Evolutionary conservation across 805 yeast species (phyloP), one percentile per base, ranked within the genome.

Genomic region (Saccharomycopsis sp.): DNA sequence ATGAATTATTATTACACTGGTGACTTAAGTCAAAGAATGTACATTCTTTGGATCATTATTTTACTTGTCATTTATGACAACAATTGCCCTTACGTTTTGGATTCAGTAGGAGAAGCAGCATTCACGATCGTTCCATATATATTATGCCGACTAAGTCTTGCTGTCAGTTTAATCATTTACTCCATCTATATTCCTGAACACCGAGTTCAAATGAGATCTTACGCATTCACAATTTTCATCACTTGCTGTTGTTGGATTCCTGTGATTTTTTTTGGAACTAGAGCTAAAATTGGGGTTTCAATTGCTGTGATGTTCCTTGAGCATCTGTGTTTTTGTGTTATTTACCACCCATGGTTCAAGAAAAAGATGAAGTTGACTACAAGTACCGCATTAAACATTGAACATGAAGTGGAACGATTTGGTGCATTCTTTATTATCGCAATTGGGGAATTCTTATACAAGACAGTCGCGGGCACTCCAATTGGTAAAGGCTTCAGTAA

Each of bases 1-100:
- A 75, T 77, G 69, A 77, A 79, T 58, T 77, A 75, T 54, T 79
- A 76, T 59, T 79, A 71, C 56, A 75, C 65, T 47, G 80, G 77
- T 53, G 85, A 80, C 58, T 57, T 79, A 40, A 54, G 74, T 3
- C 85, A 80, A 55, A 68, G 71, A 44, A 6, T 63, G 0, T 74
- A 70, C 54, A 67, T 78, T 14, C 50, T 77, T 16, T 76, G 81
- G 82, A 66, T 72, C 14, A 58, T 79, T 51, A 54, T 62, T 1
- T 58, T 78, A 32, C 60, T 79, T 47, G 67, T 77, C 6, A 53
- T 76, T 6, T 76, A 68, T 51, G 75, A 69, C 38, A 80, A 78
- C 55, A 71, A 70, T 43, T 71, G 75, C 26, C 41, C 51, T 2
- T 59, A 50, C 7, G 59, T 74, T 7, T 59, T 67, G 40, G 70